A percentile compares a stretch with the other conserved stretches of the same genome.
Conservation (phyloP, 2,329 filamentous ascomycete species). For the Dactylellina drechsleri region DNA sequence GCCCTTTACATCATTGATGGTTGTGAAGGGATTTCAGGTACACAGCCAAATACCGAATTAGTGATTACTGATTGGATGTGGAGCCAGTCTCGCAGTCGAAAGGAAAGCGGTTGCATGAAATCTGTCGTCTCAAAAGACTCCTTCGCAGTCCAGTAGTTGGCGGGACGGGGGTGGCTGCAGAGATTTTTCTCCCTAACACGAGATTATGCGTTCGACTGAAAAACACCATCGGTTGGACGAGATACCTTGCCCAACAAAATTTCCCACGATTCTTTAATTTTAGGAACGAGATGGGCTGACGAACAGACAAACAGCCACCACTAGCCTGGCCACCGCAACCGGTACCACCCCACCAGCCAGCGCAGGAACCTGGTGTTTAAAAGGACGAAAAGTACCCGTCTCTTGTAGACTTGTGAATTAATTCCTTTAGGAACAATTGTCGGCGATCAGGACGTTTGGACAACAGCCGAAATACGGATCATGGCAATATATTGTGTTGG, state of each 20-base stretch:
- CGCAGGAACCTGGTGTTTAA: slow-evolving; percentile 17
- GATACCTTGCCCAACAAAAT: slow-evolving; percentile 51
- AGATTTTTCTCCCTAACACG: slow-evolving; percentile 22
- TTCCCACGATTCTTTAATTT: slow-evolving; percentile 53
- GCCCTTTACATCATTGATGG: slow-evolving; percentile 16
- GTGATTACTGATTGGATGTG: slow-evolving; percentile 16
- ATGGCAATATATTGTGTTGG: slow-evolving; percentile 41
- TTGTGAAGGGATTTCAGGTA: slow-evolving; percentile 10
- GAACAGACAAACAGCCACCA: slow-evolving; percentile 20
- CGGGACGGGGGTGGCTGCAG: slow-evolving; percentile 12
- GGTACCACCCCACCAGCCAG: slow-evolving; percentile 14
- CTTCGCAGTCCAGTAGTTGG: slow-evolving; percentile 13
- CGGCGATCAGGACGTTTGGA: slow-evolving; percentile 33
- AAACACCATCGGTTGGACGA: slow-evolving; percentile 52
- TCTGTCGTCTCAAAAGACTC: slow-evolving; percentile 6
- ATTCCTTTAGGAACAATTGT: slow-evolving; percentile 14
- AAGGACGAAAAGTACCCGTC: slow-evolving; percentile 26
- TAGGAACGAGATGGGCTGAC: slow-evolving; percentile 17
- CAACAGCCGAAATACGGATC: slow-evolving; percentile 42
- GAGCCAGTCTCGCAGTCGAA: not conserved
- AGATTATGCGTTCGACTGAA: slow-evolving; percentile 41
- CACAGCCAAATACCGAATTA: slow-evolving; percentile 3
- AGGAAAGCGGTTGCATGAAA: slow-evolving; percentile 8
- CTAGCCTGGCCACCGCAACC: slow-evolving; percentile 10
- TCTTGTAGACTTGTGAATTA: not conserved